These are phyloP conservation scores for Fusarium sp. DNA, from an alignment of 2,329 filamentous ascomycete genomes.

Conservation along the genomic window DNA sequence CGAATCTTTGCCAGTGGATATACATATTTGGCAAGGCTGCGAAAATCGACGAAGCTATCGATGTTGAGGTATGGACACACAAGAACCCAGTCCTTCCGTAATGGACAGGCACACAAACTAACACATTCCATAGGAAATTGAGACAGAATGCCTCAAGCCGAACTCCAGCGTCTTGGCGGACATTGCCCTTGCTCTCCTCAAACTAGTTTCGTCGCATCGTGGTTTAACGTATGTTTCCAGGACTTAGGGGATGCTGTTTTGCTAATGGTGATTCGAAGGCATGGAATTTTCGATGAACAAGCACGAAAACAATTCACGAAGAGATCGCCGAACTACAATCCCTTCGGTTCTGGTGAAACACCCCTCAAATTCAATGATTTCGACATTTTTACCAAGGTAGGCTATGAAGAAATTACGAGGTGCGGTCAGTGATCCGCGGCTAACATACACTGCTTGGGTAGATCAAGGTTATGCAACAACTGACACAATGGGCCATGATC, in stretches of 20 bases:
- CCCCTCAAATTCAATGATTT: constrained; percentile 82
- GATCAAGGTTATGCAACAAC: constrained; percentile 83
- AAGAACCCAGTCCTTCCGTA: constrained; percentile 5
- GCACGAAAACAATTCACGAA: constrained; percentile 85
- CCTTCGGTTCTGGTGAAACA: constrained; percentile 81
- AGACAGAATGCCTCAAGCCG: constrained; percentile 86
- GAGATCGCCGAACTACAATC: constrained; percentile 83
- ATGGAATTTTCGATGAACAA: constrained; percentile 92
- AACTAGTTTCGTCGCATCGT: constrained; percentile 92
- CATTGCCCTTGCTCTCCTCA: constrained; percentile 86
- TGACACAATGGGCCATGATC: constrained; percentile 88
- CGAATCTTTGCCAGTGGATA: constrained; percentile 92
- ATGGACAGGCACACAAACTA: not conserved
- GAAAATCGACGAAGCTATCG: constrained; percentile 88
- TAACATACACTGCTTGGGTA: constrained; percentile 41
- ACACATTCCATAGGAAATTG: constrained; percentile 72
- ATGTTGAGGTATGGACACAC: constrained; percentile 76
- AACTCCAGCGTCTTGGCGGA: constrained; percentile 78
- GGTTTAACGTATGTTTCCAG: constrained; percentile 78
- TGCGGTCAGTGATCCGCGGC: not conserved
- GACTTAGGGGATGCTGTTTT: not conserved
- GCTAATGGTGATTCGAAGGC: constrained; percentile 58
- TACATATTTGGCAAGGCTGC: constrained; percentile 88
- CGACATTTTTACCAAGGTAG: constrained; percentile 81
- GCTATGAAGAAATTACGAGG: not conserved